These are phyloP conservation scores for Coemansia umbellata DNA, from an alignment of 192 early-diverging fungal genomes.

Conservation along the genomic window DNA sequence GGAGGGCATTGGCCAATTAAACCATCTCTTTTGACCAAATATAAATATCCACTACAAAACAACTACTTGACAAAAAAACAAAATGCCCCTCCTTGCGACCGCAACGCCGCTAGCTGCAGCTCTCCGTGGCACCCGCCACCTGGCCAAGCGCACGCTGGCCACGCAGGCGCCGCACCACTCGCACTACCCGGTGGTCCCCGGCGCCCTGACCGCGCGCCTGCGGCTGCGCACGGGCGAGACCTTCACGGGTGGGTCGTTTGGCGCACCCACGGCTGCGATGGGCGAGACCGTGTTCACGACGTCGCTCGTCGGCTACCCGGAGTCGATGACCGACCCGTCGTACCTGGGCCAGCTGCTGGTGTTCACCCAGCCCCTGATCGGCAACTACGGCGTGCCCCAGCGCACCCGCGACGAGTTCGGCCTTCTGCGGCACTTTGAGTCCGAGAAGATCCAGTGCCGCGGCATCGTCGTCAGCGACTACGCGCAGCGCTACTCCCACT, in stretches of 20 bases:
- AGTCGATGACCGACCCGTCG: slow-evolving; percentile 98
- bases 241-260: slow-evolving; percentile 85
- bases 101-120: too few relatives aligned
- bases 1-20: slow-evolving; percentile 38
- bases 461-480: slow-evolving; percentile 92
- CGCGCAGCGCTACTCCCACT: slow-evolving; percentile 87
- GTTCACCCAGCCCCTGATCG: slow-evolving; percentile 93
- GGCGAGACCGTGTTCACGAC: slow-evolving; percentile 97
- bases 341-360: slow-evolving; percentile 94
- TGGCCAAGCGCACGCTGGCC: slow-evolving; percentile 41
- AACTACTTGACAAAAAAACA: neutral
- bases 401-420: slow-evolving; percentile 72
- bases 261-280: slow-evolving; percentile 62
- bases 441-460: slow-evolving; percentile 75
- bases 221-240: slow-evolving; percentile 77
- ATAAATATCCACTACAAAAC: neutral
- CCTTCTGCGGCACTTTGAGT: slow-evolving; percentile 84
- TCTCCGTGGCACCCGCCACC: neutral
- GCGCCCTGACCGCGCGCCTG: slow-evolving; percentile 58
- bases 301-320: slow-evolving; percentile 91
- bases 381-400: slow-evolving; percentile 93
- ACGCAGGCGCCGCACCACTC: slow-evolving; percentile 31
- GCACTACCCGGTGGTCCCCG: slow-evolving; percentile 53
- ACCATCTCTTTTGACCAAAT: neutral
- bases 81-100: slow-evolving; percentile 25